Evolutionary conservation across 2,329 filamentous ascomycete species (phyloP), one percentile per base, ranked within the genome.

Genomic region (Colletotrichum sp.): DNA sequence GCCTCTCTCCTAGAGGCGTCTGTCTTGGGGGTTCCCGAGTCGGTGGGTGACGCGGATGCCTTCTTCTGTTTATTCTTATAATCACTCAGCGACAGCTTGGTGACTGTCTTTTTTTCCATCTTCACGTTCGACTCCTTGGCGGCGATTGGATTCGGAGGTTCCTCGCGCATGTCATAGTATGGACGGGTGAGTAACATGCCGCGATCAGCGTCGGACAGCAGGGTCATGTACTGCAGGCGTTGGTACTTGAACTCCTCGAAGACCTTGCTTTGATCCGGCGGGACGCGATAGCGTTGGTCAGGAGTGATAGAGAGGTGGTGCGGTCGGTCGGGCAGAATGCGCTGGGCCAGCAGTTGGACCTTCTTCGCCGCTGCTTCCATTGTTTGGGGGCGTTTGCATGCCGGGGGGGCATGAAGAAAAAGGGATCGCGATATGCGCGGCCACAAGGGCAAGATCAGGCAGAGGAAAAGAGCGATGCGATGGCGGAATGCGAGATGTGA

Each of bases 331-430:
- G 90, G 90, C 77, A 91, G 83, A 78, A 89, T 86, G 81, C 85
- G 85, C 85, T 90, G 86, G 80, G 87, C 86, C 82, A 91, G 84
- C 83, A 84, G 86, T 83, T 90, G 84, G 84, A 90, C 87, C 85
- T 86, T 88, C 85, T 90, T 90, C 83, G 87, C 88, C 86, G 89
- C 88, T 87, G 86, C 88, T 87, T 91, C 90, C 90, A 91, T 91
- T 84, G 84, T 88, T 86, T 82, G 80, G 80, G 80, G 82, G 81
- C 75, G 71, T 73, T 77, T 64, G 77, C 77, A 78, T 78, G 74
- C 77, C 77, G 73, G 71, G 74, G 67, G 67, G 74, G 74, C 71
- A 76, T 76, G 74, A 55, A 74, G 66, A 59, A 30, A 52, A 48
- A 61, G 36, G 30, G 34, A 28, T 74, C 74, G 74, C 74, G 68